Conservation (phyloP, 257 asterid species). For the Cordia subcordata region DNA sequence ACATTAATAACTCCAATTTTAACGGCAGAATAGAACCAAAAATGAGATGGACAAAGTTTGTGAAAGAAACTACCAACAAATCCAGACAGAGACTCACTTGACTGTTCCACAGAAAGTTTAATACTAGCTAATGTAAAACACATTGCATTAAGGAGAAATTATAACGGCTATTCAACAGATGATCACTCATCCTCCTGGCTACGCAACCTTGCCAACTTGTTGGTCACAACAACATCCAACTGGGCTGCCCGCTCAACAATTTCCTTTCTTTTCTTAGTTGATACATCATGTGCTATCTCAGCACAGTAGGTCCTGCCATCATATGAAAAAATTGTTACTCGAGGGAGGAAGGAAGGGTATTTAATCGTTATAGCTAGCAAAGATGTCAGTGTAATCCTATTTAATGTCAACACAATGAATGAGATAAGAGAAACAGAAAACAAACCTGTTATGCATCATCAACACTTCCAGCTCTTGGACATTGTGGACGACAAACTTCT, state of each 20-base stretch:
- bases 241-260: conserved; percentile 47
- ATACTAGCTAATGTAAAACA: conserved; percentile 4
- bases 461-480: conserved; percentile 37
- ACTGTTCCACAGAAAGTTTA: conserved; percentile 2
- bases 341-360: too few relatives aligned
- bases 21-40: background rate
- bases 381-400: too few relatives aligned
- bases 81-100: background rate
- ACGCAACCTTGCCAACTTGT: conserved; percentile 46
- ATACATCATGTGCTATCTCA: conserved; percentile 40
- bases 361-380: too few relatives aligned
- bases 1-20: background rate
- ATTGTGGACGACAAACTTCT: conserved; percentile 45
- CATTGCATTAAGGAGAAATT: background rate
- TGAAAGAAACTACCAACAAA: background rate
- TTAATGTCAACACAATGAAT: background rate
- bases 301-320: conserved; percentile 51
- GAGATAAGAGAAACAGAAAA: too few relatives aligned
- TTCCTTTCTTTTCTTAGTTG: conserved; percentile 42
- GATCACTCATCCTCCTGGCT: conserved; percentile 48
- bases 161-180: background rate
- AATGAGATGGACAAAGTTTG: background rate
- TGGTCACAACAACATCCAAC: conserved; percentile 42
- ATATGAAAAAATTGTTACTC: background rate
- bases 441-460: conserved; percentile 55